These are phyloP conservation scores for Quercus bicolor DNA, from an alignment of 306 rosid genomes.

Conservation along the genomic window DNA sequence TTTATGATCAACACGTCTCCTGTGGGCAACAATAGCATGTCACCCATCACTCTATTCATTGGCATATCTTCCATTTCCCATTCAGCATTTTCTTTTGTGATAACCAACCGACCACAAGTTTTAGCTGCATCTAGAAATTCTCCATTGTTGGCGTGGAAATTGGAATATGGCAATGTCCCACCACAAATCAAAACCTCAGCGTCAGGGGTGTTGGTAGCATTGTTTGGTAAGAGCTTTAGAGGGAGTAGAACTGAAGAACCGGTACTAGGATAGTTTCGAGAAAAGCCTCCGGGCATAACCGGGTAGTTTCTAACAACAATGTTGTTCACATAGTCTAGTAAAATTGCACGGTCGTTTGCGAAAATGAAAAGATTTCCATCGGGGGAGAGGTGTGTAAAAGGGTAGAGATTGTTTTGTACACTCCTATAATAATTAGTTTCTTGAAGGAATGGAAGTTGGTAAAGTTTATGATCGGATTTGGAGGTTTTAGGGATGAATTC, in stretches of 20 bases:
- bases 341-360: constrained; percentile 33
- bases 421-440: constrained; percentile 7
- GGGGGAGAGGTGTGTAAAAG: constrained; percentile 27
- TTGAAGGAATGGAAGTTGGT: constrained; percentile 26
- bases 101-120: constrained; percentile 22
- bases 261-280: constrained; percentile 37
- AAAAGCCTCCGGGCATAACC: constrained; percentile 21
- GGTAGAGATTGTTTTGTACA: constrained; percentile 32
- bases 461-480: neutral
- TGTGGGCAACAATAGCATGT: constrained; percentile 36
- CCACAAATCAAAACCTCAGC: constrained; percentile 36
- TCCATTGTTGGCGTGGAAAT: constrained; percentile 24
- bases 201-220: neutral
- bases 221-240: neutral
- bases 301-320: constrained; percentile 16
- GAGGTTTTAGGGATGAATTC: constrained; percentile 34
- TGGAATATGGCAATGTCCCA: constrained; percentile 28
- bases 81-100: neutral
- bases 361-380: constrained; percentile 32
- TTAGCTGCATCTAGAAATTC: constrained; percentile 11
- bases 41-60: constrained; percentile 31
- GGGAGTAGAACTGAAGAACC: constrained; percentile 37
- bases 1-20: constrained; percentile 35
- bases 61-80: constrained; percentile 44
- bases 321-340: constrained; percentile 20